A percentile compares a stretch with the other conserved stretches of the same genome.
Evolutionary conservation across 257 asterid species (phyloP).

Genomic region (Nicotiana tomentosiformis): DNA sequence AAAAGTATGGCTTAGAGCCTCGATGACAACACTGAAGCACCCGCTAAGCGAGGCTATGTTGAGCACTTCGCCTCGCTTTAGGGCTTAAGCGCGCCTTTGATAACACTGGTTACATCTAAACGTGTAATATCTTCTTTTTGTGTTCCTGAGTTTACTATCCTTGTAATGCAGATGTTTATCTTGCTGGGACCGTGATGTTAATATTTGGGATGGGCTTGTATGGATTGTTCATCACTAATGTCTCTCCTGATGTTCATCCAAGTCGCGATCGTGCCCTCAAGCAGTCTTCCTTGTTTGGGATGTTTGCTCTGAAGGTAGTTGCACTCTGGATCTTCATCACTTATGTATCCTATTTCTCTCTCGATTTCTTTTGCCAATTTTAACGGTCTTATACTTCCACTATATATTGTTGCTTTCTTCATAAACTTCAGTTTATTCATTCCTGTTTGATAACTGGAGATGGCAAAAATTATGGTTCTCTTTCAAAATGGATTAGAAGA

Average conservation of each 20-base stretch:
- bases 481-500: neutral
- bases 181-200: conserved; percentile 95
- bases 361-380: neutral
- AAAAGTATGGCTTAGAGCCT: too few species aligned
- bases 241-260: conserved; percentile 40
- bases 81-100: too few species aligned
- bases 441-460: neutral
- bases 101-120: neutral
- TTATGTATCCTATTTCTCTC: neutral
- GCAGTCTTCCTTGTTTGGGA: conserved; percentile 86
- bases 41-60: too few species aligned
- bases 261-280: conserved; percentile 63
- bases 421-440: neutral
- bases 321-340: neutral
- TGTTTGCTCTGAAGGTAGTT: conserved; percentile 71
- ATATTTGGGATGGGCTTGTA: conserved; percentile 96
- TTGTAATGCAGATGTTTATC: conserved; percentile 55
- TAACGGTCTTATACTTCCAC: neutral
- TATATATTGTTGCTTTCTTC: neutral
- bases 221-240: conserved; percentile 77
- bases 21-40: too few species aligned
- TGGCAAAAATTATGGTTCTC: neutral
- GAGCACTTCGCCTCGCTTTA: too few species aligned
- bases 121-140: neutral
- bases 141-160: conserved; percentile 7